Percentiles rank a stretch among this genome's conserved stretches.
Conservation (phyloP, 1,284 basidiomycete genomes). For the Crepidotus sp. region DNA sequence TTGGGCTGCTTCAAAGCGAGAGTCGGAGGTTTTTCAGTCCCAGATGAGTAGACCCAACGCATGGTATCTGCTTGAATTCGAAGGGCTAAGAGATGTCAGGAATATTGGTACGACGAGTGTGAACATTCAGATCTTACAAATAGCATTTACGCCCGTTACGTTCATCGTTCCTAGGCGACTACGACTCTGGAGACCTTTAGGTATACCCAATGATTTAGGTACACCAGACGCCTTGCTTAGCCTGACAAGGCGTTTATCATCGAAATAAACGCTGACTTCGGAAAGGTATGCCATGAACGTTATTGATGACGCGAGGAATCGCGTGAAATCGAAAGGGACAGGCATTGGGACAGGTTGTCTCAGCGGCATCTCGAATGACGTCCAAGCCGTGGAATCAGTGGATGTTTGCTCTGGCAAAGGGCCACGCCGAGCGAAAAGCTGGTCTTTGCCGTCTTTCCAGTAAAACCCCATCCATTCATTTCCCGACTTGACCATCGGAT, state of each 20-base stretch:
- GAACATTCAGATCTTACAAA: too few relatives aligned
- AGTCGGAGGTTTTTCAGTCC: conserved; percentile 49
- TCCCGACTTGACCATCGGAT: conserved; percentile 88
- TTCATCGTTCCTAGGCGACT: conserved; percentile 57
- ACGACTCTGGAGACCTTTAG: conserved; percentile 39
- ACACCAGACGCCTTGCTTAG: conserved; percentile 63
- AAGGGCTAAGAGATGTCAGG: conserved; percentile 40
- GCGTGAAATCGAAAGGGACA: conserved; percentile 75
- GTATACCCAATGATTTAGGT: conserved; percentile 50
- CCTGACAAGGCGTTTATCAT: conserved; percentile 69
- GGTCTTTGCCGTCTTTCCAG: conserved; percentile 90
- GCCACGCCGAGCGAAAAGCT: conserved; percentile 76
- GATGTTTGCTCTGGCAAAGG: conserved; percentile 19
- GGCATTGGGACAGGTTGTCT: conserved; percentile 82
- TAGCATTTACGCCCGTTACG: conserved; percentile 56
- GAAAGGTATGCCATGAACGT: conserved; percentile 87
- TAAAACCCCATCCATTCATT: conserved; percentile 94
- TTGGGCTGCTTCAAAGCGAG: conserved; percentile 28
- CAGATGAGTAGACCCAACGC: conserved; percentile 68
- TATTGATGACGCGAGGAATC: conserved; percentile 88
- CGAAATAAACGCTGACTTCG: conserved; percentile 72
- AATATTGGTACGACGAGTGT: too few relatives aligned
- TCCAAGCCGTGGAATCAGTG: conserved; percentile 47
- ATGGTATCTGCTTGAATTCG: conserved; percentile 79
- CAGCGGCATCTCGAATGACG: conserved; percentile 85